These are phyloP conservation scores for Breviolum minutum DNA, from an alignment of 73 alveolate species.

Conservation along the genomic window DNA sequence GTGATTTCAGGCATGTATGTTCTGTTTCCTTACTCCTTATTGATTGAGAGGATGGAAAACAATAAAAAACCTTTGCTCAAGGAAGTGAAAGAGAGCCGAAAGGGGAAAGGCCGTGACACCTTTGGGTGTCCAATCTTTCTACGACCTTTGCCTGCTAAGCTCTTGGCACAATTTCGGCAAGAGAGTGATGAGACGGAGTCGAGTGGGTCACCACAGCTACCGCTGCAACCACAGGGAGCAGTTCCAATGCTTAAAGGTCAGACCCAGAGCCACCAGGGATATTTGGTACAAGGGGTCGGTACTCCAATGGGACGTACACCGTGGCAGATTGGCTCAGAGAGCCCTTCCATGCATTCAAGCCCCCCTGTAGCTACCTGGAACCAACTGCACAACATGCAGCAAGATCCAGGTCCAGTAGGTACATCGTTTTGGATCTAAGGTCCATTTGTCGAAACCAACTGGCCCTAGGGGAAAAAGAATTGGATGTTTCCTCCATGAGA, in stretches of 20 bases:
- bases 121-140: slow-evolving; percentile 22
- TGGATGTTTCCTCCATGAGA: neutral
- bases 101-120: slow-evolving; percentile 40
- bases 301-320: neutral
- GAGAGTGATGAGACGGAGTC: neutral
- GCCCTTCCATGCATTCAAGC: neutral
- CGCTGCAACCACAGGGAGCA: neutral
- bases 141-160: neutral
- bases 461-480: neutral
- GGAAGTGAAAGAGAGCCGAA: slow-evolving; percentile 26
- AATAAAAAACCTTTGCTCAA: neutral
- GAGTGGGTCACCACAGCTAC: neutral
- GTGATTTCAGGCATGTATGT: neutral
- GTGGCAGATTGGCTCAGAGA: neutral
- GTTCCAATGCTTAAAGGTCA: neutral
- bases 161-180: neutral
- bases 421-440: slow-evolving; percentile 16
- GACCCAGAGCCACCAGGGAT: neutral
- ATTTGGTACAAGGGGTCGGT: neutral
- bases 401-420: neutral
- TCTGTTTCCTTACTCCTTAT: neutral
- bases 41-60: neutral
- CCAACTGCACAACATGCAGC: neutral
- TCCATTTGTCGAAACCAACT: neutral
- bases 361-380: neutral